These are phyloP conservation scores for Incumbomyces lentus DNA, from an alignment of 2,329 filamentous ascomycete species.

Conservation along the genomic window DNA sequence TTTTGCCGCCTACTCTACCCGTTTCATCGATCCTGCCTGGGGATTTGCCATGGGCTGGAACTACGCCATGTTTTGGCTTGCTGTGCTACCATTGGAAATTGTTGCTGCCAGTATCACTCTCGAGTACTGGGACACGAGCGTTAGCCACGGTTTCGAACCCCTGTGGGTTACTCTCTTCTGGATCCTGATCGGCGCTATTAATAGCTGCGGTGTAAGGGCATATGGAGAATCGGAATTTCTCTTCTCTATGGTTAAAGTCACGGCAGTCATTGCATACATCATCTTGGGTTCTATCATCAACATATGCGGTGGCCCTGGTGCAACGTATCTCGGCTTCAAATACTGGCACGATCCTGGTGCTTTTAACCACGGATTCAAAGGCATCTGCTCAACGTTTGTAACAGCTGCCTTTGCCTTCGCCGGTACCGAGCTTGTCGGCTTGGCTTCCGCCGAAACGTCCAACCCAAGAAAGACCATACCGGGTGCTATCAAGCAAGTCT, in stretches of 20 bases:
- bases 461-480: constrained; percentile 43
- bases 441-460: constrained; percentile 43
- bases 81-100: constrained; percentile 70
- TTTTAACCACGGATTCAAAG: constrained; percentile 39
- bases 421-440: constrained; percentile 44
- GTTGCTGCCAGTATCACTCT: constrained; percentile 72
- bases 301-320: constrained; percentile 58
- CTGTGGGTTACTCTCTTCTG: constrained; percentile 62
- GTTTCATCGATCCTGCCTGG: constrained; percentile 71
- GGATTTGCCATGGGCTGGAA: constrained; percentile 38
- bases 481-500: constrained; percentile 37
- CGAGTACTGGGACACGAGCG: constrained; percentile 52
- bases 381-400: constrained; percentile 48
- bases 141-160: constrained; percentile 24
- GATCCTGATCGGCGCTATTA: constrained; percentile 60
- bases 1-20: constrained; percentile 82
- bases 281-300: constrained; percentile 63
- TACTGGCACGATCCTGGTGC: constrained; percentile 54
- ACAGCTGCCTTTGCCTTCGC: constrained; percentile 49
- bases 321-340: constrained; percentile 67
- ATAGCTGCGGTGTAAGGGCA: constrained; percentile 71
- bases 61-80: constrained; percentile 75
- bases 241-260: constrained; percentile 70
- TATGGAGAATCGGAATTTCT: constrained; percentile 78
- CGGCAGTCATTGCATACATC: constrained; percentile 71